Evolutionary conservation across 371 early-diverging fungal species (phyloP), one percentile per base, ranked within the genome.

Genomic region (Mucor irregularis): DNA sequence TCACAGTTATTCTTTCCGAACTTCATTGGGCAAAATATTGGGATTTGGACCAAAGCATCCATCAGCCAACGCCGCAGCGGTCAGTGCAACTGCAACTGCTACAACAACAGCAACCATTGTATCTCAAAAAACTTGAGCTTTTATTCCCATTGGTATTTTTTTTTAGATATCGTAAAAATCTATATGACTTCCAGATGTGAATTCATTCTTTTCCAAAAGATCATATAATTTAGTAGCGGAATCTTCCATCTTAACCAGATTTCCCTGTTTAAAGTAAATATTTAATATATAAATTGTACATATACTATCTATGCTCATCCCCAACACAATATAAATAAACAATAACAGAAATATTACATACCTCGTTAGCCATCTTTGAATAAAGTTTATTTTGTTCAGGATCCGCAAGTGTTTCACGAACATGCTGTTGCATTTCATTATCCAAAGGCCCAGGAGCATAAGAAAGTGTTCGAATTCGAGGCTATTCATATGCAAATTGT

Each of bases 381-480:
- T 85, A 94, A 17, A 86, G 56, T 34, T 74, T 43, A 17, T 73
- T 74, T 52, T 92, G 85, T 35, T 82, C 85, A 10, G 73, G 62
- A 60, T 93, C 93, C 5, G 88, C 90, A 34, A 94, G 66, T 9
- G 83, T 85, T 29, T 78, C 69, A 19, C 95, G 84, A 26, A 94
- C 90, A 29, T 71, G 64, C 4, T 69, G 64, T 68, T 95, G 95
- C 95, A 96, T 95, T 34, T 84, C 84, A 56, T 90, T 93, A 55
- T 93, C 88, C 54, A 96, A 64, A 26, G 96, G 96, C 1, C 96
- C 96, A 7, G 96, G 96, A 1, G 96, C 93, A 71, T 95, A 96
- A 61, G 84, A 93, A 31, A 96, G 76, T 5, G 88, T 83, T 9
- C 71, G 66, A 43, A 75, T 61, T 24, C 64, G 68, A 57, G 58